phyloP scores from a whole-genome alignment of 2,329 filamentous ascomycete genomes.

The Aureobasidium namibiae region DNA sequence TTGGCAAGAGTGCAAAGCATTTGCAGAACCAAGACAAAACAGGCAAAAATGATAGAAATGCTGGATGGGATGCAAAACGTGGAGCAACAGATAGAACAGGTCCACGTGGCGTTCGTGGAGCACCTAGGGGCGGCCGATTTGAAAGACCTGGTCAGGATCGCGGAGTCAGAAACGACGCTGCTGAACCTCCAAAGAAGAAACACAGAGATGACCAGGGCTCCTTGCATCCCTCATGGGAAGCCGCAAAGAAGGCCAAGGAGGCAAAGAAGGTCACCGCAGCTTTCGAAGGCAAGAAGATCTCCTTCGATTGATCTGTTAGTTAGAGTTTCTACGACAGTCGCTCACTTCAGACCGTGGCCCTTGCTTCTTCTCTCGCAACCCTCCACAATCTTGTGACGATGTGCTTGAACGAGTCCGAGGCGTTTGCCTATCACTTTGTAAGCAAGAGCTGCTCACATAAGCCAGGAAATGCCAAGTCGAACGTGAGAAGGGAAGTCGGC shows the following conservation, averaged over 20 bases:
- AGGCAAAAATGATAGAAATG: conserved; percentile 33
- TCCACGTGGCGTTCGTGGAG: conserved; percentile 16
- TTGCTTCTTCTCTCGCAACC: too few species aligned
- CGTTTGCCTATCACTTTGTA: not conserved
- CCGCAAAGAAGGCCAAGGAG: conserved; percentile 52
- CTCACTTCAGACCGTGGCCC: not conserved
- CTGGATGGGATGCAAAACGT: conserved; percentile 51
- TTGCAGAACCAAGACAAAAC: conserved; percentile 37
- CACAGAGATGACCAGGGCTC: conserved; percentile 42
- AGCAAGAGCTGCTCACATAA: conserved; percentile 10
- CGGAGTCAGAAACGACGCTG: conserved; percentile 17
- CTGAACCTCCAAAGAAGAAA: conserved; percentile 22
- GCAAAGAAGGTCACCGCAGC: conserved; percentile 37
- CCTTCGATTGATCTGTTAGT: conserved; percentile 44
- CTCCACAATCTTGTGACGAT: not conserved
- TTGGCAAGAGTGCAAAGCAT: conserved; percentile 62
- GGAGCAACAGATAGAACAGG: conserved; percentile 38
- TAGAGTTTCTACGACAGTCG: not conserved
- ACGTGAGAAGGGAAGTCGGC: not conserved
- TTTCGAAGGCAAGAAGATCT: conserved; percentile 55
- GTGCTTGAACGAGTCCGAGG: not conserved
- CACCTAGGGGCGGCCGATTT: conserved; percentile 17
- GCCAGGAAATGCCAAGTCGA: not conserved
- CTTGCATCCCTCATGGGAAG: conserved; percentile 58
- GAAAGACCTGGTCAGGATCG: conserved; percentile 18